Evolutionary conservation across 768 basidiomycete species (phyloP).

Genomic region (Lanmaoa rubissima): DNA sequence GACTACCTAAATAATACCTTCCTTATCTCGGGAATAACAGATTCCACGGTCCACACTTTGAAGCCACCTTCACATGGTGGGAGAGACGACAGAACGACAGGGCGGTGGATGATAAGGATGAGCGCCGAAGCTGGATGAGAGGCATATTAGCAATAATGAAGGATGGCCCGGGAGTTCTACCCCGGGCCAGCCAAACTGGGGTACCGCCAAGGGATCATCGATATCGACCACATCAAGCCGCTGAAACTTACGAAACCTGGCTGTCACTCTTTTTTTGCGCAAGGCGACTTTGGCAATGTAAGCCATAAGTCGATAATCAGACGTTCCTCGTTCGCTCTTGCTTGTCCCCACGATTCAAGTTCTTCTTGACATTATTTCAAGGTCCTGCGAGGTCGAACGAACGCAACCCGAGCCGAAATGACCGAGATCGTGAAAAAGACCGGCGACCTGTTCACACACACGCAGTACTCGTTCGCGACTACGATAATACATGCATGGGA

Average conservation of each 20-base stretch:
- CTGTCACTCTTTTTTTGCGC: too few relatives aligned
- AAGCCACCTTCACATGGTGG: neutral
- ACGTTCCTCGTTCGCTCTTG: neutral
- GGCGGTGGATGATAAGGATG: neutral
- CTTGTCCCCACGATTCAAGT: neutral
- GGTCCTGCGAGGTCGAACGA: neutral
- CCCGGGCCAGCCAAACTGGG: neutral
- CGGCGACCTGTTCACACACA: too few relatives aligned
- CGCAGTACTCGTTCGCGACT: too few relatives aligned
- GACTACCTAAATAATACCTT: neutral
- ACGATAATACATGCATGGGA: too few relatives aligned
- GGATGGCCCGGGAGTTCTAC: neutral
- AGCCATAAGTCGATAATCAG: too few relatives aligned
- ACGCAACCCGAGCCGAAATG: neutral
- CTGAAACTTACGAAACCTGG: neutral
- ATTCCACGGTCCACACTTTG: neutral
- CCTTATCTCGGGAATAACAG: conserved; percentile 14
- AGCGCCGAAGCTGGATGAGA: neutral
- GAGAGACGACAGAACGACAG: neutral
- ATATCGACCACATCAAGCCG: too few relatives aligned
- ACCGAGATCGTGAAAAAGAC: neutral
- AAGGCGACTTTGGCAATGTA: too few relatives aligned
- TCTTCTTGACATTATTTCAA: neutral
- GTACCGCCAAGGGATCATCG: neutral
- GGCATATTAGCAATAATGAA: neutral